Conservation (phyloP, 2,329 filamentous ascomycete species). For the Ascochyta koolunga region DNA sequence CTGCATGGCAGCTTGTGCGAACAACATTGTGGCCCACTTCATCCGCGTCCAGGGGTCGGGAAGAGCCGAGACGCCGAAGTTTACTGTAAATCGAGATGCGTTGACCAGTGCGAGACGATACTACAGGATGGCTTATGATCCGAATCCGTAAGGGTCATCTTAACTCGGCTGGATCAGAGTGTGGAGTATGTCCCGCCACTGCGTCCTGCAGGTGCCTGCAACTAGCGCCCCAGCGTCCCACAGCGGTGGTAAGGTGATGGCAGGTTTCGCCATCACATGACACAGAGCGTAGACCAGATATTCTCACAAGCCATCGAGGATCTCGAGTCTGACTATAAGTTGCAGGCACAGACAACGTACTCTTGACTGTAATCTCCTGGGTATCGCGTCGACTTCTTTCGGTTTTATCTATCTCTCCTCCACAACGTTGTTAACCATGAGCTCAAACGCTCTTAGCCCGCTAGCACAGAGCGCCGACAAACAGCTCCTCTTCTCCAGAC, state of each 20-base stretch:
- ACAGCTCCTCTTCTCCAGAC: slow-evolving; percentile 50
- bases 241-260: slow-evolving; percentile 24
- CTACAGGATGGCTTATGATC: slow-evolving; percentile 29
- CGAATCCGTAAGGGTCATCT: slow-evolving; percentile 24
- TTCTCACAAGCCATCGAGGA: slow-evolving; percentile 13
- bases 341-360: background rate
- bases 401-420: slow-evolving; percentile 11
- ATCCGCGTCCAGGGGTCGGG: slow-evolving; percentile 31
- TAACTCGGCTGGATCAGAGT: slow-evolving; percentile 12
- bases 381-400: slow-evolving; percentile 10
- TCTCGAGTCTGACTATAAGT: slow-evolving; percentile 29
- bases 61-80: slow-evolving; percentile 21
- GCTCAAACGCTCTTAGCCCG: slow-evolving; percentile 11
- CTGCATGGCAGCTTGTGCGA: slow-evolving; percentile 32
- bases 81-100: slow-evolving; percentile 16
- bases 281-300: slow-evolving; percentile 6
- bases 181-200: slow-evolving; percentile 23
- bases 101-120: slow-evolving; percentile 22
- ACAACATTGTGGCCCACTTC: slow-evolving; percentile 33
- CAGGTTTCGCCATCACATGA: slow-evolving; percentile 33
- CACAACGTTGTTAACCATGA: background rate
- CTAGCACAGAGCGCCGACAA: slow-evolving; percentile 55
- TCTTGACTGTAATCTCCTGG: background rate
- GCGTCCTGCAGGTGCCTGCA: slow-evolving; percentile 27
- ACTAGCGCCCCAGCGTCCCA: slow-evolving; percentile 25